phyloP scores from a whole-genome alignment of 345 rosid genomes.

The Reutealis trisperma region DNA sequence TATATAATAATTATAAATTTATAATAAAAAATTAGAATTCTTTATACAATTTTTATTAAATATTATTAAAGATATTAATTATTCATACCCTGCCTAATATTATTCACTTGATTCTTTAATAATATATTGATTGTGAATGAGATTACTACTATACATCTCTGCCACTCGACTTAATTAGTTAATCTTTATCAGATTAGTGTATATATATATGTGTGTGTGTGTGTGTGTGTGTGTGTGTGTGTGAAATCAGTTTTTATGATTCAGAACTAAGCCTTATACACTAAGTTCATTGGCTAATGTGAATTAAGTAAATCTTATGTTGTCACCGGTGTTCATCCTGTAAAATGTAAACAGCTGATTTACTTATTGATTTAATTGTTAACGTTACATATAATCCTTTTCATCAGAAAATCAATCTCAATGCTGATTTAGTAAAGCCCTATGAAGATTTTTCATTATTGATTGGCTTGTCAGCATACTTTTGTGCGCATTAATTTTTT shows the following conservation, averaged over 20 bases:
- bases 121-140: background rate
- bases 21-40: no score
- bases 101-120: background rate
- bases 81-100: background rate
- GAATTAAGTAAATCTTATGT: background rate
- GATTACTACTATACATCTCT: background rate
- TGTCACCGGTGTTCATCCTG: background rate
- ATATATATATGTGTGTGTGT: no score
- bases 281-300: background rate
- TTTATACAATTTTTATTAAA: no score
- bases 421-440: background rate
- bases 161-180: background rate
- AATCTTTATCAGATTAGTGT: no score
- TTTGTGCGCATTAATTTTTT: background rate
- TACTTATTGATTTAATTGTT: background rate
- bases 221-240: no score
- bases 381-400: background rate
- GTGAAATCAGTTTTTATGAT: background rate
- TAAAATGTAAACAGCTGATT: background rate
- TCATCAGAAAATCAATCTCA: background rate
- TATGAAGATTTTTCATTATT: background rate
- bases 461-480: background rate
- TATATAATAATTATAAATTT: no score
- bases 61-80: no score
- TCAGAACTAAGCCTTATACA: background rate